Base-by-base conservation (phyloP, 805 yeast species). In the Hanseniaspora osmophila region DNA sequence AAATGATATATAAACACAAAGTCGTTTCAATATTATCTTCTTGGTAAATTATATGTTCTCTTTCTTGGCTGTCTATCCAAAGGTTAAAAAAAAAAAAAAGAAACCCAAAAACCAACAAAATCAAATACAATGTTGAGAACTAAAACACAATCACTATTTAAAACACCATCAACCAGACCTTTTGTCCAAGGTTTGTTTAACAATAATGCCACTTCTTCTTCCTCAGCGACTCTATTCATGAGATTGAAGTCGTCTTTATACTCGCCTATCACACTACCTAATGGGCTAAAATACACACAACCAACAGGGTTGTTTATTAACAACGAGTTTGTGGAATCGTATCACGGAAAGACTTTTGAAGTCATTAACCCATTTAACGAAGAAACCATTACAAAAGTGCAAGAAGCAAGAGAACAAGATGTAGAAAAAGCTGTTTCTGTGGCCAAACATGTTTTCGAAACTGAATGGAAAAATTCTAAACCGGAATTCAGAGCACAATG, bases 361-460 rank as follows among this genome's bases (percentile, higher is more conserved):
- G 83, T 78, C 32, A 60, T 75, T 41, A 72, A 77, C 54, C 86
- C 86, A 33, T 72, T 84, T 37, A 78, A 83, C 18, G 88, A 80
- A 63, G 84, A 80, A 55, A 74, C 73, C 48, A 73, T 82, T 50
- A 69, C 79, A 50, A 75, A 75, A 46, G 75, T 82, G 42, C 74
- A 77, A 55, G 81, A 77, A 62, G 84, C 82, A 47, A 69, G 74
- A 48, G 79, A 68, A 43, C 87, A 73, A 46, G 95, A 85, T 61
- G 80, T 84, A 29, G 92, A 86, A 54, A 48, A 63, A 45, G 97
- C 97, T 15, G 95, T 90, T 32, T 74, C 76, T 22, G 94, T 94
- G 33, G 96, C 96, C 41, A 68, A 74, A 51, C 69, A 67, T 37
- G 96, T 96, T 10, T 85, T 80, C 70, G 69, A 79, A 41, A 64